Base-by-base conservation (phyloP, 768 basidiomycete species). In the Coprinopsis marcescibilis region DNA sequence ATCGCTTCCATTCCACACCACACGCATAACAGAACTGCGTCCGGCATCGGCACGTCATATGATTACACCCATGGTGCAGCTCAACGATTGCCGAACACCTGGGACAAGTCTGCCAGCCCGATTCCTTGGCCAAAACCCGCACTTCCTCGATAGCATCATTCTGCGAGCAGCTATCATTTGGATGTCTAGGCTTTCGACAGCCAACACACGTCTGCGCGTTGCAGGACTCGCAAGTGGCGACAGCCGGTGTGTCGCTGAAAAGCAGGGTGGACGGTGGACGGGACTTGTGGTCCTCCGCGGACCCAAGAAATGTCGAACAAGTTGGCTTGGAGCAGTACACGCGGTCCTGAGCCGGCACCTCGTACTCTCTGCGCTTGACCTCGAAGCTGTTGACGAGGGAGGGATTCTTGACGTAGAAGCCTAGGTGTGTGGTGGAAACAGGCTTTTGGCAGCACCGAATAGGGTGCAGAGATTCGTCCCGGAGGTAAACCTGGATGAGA, bases 21-120 rank as follows among this genome's bases (percentile, higher is more conserved):
- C 85, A 87, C 7, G 80, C 40, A 55, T 86, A 84, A 54, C 83
- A 85, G 59, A 85, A 84, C 52, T 85, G 57, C 0, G 68, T 64
- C 4, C 67, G 60, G 56, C 81, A 82, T 17, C 71, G 67, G 50
- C 82, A 85, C 12, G 73, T 80, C 64, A 85, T 83, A 40, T 85
- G 83, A 57, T 74, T 79, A 50, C 83, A 84, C 0, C 83, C 82
- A 4, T 66, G 54, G 14, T 63, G 55, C 13, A 81, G 68, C 51
- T 85, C 83, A 30, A 84, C 69, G 39, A 84, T 67, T 13, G 69
- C 63, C 4, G 67, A 55, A 54, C 83, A 85, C 3, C 69, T 68
- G 0, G 81, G 81, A 55, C 83, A 85, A 0, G 78, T 82, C 53
- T 83, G 78, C 81, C 79, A 84, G 10, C 65, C 63, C 38, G 73